phyloP scores from a whole-genome alignment of 2,329 filamentous ascomycete species.

The Diaporthe ilicicola region DNA sequence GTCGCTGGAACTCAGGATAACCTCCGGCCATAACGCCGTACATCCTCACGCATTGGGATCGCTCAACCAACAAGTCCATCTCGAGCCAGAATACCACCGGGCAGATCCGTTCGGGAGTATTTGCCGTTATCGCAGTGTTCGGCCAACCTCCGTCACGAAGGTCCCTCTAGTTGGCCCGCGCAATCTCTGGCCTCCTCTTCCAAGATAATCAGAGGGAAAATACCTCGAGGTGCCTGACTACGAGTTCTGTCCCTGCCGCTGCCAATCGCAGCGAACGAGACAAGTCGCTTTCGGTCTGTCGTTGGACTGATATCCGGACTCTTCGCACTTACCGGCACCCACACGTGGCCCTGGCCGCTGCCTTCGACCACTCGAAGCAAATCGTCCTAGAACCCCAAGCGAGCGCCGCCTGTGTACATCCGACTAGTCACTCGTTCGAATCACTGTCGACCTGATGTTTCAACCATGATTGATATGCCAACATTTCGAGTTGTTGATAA shows the following conservation, averaged over 20 bases:
- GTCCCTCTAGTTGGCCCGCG: constrained; percentile 3
- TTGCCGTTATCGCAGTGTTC: constrained; percentile 24
- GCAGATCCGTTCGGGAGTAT: background rate
- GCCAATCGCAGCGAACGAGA: background rate
- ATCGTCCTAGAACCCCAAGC: background rate
- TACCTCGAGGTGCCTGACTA: constrained; percentile 3
- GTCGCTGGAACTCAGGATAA: constrained; percentile 14
- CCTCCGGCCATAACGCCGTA: constrained; percentile 10
- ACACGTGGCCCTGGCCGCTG: background rate
- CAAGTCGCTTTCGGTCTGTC: background rate
- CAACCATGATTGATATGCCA: constrained; percentile 45
- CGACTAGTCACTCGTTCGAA: constrained; percentile 4
- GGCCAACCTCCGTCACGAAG: constrained; percentile 29
- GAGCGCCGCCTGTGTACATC: background rate
- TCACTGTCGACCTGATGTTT: constrained; percentile 38
- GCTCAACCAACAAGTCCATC: background rate
- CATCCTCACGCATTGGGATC: constrained; percentile 4
- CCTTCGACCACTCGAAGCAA: background rate
- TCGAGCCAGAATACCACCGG: constrained; percentile 1
- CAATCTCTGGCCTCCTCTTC: background rate
- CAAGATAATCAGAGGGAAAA: constrained; percentile 11
- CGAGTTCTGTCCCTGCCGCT: background rate
- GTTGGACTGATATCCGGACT: background rate
- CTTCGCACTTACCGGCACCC: background rate
- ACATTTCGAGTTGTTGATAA: constrained; percentile 37